phyloP scores from a whole-genome alignment of 2,329 filamentous ascomycete species.

The Knoxdaviesia capensis region DNA sequence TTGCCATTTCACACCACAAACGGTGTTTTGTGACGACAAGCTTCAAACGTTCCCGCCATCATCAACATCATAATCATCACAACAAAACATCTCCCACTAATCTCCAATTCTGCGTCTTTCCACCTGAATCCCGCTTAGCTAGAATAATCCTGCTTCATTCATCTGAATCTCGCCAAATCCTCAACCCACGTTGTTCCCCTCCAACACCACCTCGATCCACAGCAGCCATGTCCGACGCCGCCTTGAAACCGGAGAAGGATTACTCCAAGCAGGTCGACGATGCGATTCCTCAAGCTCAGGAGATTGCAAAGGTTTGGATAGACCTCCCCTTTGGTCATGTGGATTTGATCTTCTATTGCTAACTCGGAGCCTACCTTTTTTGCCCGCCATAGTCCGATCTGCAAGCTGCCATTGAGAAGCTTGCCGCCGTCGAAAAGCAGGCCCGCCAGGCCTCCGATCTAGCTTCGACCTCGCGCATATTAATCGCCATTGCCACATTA shows the following conservation, averaged over 20 bases:
- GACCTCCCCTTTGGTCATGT: neutral
- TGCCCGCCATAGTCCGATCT: conserved; percentile 41
- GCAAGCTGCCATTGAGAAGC: conserved; percentile 80
- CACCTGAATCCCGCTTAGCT: too few relatives aligned
- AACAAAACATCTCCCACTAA: too few relatives aligned
- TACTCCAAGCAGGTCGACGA: conserved; percentile 91
- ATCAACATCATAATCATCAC: too few relatives aligned
- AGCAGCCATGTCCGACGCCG: conserved; percentile 53
- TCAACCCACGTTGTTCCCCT: too few relatives aligned
- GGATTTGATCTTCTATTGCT: neutral
- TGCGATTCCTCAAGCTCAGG: conserved; percentile 75
- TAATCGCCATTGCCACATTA: conserved; percentile 79
- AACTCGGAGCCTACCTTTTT: neutral
- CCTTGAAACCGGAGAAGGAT: conserved; percentile 93
- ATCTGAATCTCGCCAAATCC: too few relatives aligned
- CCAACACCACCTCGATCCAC: neutral
- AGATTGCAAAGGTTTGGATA: conserved; percentile 62
- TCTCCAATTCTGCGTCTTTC: too few relatives aligned
- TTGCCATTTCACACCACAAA: too few relatives aligned
- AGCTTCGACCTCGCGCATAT: conserved; percentile 74
- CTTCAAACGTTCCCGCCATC: too few relatives aligned
- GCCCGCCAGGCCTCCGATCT: conserved; percentile 91
- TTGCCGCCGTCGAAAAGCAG: conserved; percentile 83
- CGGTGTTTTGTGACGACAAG: too few relatives aligned
- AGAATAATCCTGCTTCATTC: too few relatives aligned